Conservation (phyloP, 345 rosid species). For the Corymbia maculata region DNA sequence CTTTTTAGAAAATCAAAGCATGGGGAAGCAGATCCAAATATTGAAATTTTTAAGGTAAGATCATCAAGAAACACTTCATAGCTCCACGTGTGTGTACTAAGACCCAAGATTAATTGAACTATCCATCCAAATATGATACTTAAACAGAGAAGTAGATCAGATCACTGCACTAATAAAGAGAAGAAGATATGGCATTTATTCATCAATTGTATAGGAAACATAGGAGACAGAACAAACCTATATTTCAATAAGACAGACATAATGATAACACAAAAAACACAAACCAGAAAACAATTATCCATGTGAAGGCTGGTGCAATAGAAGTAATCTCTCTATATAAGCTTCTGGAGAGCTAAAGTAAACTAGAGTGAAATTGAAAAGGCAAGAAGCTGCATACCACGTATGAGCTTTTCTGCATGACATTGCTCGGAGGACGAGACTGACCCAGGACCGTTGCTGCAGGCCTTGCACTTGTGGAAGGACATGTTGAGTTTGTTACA, state of each 20-base stretch:
- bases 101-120: not conserved
- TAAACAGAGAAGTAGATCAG: not conserved
- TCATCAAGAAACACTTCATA: not conserved
- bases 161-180: not conserved
- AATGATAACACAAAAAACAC: not conserved
- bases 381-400: slow-evolving; percentile 30
- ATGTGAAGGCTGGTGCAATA: not conserved
- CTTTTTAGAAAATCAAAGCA: not conserved
- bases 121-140: not conserved
- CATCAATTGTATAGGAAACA: not conserved
- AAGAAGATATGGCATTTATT: not conserved
- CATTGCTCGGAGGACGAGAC: slow-evolving; percentile 37
- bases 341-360: not conserved
- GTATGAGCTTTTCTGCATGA: slow-evolving; percentile 38
- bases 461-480: slow-evolving; percentile 45
- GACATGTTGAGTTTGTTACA: slow-evolving; percentile 39
- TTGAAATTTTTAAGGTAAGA: not conserved
- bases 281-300: not conserved
- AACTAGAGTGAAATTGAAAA: not conserved
- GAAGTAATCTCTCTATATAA: not conserved
- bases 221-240: not conserved
- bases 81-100: not conserved
- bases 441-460: slow-evolving; percentile 30
- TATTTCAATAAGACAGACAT: not conserved
- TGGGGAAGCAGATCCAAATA: not conserved